Conservation (phyloP, 192 early-diverging fungal species). For the Coemansia sp. region DNA sequence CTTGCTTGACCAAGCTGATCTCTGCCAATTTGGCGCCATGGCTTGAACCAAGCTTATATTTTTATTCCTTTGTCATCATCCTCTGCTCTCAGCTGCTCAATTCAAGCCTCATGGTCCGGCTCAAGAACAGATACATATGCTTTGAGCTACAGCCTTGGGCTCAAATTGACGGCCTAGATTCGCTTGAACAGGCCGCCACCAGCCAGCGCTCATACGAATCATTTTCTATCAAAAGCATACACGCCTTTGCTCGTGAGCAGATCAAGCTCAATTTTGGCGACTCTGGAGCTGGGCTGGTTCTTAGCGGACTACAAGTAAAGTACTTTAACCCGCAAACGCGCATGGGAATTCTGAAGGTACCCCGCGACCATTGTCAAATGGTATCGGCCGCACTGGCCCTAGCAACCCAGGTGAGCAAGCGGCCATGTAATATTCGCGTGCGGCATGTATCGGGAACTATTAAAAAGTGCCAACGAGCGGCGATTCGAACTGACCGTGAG, state of each 20-base stretch:
- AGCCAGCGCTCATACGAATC: background rate
- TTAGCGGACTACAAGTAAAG: conserved; percentile 38
- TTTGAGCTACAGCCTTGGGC: conserved; percentile 28
- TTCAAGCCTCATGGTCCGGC: conserved; percentile 31
- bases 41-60: background rate
- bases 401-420: conserved; percentile 19
- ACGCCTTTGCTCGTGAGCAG: conserved; percentile 30
- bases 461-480: conserved; percentile 46
- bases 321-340: conserved; percentile 31
- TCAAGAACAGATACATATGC: conserved; percentile 51
- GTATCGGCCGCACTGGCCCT: conserved; percentile 23
- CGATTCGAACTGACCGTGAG: conserved; percentile 35
- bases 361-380: conserved; percentile 51
- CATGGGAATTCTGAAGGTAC: conserved; percentile 39
- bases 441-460: conserved; percentile 47
- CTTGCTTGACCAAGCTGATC: background rate
- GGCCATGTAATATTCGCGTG: conserved; percentile 24
- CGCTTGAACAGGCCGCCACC: background rate
- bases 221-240: conserved; percentile 7
- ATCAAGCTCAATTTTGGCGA: conserved; percentile 45
- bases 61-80: background rate
- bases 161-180: background rate
- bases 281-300: conserved; percentile 24
- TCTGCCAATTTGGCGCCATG: background rate
- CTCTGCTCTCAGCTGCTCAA: background rate